Percentiles rank a stretch among this genome's conserved stretches.
These are phyloP conservation scores for Deinandra increscens DNA, from an alignment of 129 eudicot genomes.

Conservation along the genomic window DNA sequence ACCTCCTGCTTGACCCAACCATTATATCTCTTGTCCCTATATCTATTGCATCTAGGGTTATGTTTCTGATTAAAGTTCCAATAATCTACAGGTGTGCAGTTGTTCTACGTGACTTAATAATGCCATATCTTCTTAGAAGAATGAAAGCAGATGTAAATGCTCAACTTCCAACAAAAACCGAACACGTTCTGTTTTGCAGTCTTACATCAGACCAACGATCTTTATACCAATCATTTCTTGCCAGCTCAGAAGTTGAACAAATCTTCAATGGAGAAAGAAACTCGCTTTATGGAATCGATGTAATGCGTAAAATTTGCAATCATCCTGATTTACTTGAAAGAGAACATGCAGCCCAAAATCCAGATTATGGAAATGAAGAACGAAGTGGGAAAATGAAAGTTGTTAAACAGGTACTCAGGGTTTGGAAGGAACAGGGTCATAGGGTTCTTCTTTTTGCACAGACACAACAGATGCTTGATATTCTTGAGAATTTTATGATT, in stretches of 20 bases:
- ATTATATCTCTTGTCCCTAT: neutral
- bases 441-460: conserved; percentile 93
- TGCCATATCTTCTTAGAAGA: conserved; percentile 96
- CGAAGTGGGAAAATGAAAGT: conserved; percentile 96
- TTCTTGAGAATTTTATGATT: conserved; percentile 69
- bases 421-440: conserved; percentile 93
- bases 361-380: conserved; percentile 85
- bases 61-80: conserved; percentile 8
- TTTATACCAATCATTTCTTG: conserved; percentile 82
- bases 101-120: conserved; percentile 81
- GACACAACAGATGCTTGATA: conserved; percentile 97
- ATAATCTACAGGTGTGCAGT: conserved; percentile 80
- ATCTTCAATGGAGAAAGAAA: conserved; percentile 81
- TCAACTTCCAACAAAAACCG: conserved; percentile 79
- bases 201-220: conserved; percentile 77
- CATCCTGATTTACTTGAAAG: conserved; percentile 97
- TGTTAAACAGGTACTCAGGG: conserved; percentile 71
- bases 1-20: neutral
- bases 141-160: conserved; percentile 98
- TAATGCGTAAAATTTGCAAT: conserved; percentile 96
- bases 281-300: conserved; percentile 91
- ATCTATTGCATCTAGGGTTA: conserved; percentile 5
- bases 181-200: conserved; percentile 95
- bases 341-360: conserved; percentile 69
- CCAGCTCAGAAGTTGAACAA: conserved; percentile 96